Conservation (phyloP, 495 filamentous ascomycete genomes). For the Paragyromitra xinjiangensis region DNA sequence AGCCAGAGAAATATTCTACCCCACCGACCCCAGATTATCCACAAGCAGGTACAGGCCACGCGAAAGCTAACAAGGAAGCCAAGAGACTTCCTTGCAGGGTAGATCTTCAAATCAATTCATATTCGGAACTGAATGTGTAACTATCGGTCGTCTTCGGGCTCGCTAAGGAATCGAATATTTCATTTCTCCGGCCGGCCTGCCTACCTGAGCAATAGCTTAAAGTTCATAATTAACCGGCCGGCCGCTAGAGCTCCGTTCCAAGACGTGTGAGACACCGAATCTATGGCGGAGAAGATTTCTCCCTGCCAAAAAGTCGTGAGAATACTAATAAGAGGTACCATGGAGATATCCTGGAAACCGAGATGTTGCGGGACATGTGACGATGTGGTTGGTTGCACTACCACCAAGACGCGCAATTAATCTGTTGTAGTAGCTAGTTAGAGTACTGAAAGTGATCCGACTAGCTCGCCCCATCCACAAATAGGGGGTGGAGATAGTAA, state of each 20-base stretch:
- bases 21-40: neutral
- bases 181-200: constrained; percentile 15
- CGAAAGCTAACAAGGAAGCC: constrained; percentile 6
- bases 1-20: neutral
- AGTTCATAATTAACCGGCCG: constrained; percentile 13
- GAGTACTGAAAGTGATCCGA: neutral
- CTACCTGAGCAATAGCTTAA: neutral
- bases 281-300: neutral
- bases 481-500: neutral
- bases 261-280: neutral
- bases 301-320: neutral
- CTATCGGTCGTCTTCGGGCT: neutral
- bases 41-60: neutral
- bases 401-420: neutral
- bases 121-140: neutral
- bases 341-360: neutral
- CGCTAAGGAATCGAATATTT: constrained; percentile 5
- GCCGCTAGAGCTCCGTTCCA: constrained; percentile 16
- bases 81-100: constrained; percentile 5
- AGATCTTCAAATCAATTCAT: constrained; percentile 10
- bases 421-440: constrained; percentile 6
- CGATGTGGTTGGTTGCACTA: constrained; percentile 12
- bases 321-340: neutral
- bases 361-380: constrained; percentile 12
- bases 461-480: neutral